Base-by-base conservation (phyloP, 495 filamentous ascomycete genomes). In the Saxophila tyrrhenica region DNA sequence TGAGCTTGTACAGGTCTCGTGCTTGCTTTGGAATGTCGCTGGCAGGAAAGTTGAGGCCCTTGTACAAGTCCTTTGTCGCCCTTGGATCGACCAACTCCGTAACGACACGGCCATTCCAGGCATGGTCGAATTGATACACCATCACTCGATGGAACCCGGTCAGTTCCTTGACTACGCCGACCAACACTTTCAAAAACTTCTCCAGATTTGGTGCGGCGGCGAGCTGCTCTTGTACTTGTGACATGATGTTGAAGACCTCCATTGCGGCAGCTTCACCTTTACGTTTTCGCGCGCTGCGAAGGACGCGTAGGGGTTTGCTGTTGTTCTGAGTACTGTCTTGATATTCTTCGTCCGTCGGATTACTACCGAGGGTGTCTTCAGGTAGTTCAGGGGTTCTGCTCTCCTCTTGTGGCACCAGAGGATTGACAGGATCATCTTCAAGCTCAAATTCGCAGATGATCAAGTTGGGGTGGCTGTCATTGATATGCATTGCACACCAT, bases 181-280 rank as follows among this genome's bases (percentile, higher is more conserved):
- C 81, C 32, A 88, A 61, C 38, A 88, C 75, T 60, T 86, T 86
- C 7, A 90, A 67, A 52, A 90, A 86, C 16, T 50, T 67, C 11
- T 85, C 82, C 8, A 92, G 69, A 53, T 75, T 81, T 25, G 80
- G 74, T 8, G 87, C 83, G 9, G 77, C 79, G 20, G 84, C 76
- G 19, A 92, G 72, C 64, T 86, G 84, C 57, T 88, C 85, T 64
- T 90, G 83, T 48, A 86, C 86, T 69, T 87, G 92, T 55, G 77
- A 85, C 77, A 95, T 85, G 54, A 95, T 86, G 65, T 89, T 90
- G 64, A 94, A 94, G 7, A 94, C 87, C 62, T 94, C 87, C 87
- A 96, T 94, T 0, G 86, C 83, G 35, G 88, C 87, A 19, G 88
- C 85, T 61, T 95, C 89, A 15, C 89, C 89, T 60, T 77, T 83